Conservation (phyloP, 1,139 yeast genomes). For the Candida dubliniensis region DNA sequence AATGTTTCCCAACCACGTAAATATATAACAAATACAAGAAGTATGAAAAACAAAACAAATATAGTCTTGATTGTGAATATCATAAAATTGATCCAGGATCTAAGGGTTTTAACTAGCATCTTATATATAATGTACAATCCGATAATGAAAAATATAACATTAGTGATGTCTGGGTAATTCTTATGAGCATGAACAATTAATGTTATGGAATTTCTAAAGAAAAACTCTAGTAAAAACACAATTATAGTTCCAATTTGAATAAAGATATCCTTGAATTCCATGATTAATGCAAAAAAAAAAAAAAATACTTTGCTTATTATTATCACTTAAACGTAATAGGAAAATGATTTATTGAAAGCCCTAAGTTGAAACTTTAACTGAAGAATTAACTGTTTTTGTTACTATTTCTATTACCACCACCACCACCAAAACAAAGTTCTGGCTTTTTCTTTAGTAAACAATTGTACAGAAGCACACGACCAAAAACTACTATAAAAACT, state of each 20-base stretch:
- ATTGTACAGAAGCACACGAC: neutral
- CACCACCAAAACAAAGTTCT: too few relatives aligned
- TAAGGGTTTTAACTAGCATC: constrained; percentile 20
- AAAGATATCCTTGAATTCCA: constrained; percentile 15
- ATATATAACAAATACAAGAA: constrained; percentile 17
- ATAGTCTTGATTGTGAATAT: constrained; percentile 22
- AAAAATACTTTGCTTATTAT: too few relatives aligned
- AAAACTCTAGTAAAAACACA: constrained; percentile 17
- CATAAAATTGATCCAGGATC: constrained; percentile 29
- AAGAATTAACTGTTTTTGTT: neutral
- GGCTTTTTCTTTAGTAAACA: neutral
- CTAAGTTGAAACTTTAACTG: neutral
- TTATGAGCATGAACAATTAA: constrained; percentile 18
- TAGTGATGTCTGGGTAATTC: constrained; percentile 28
- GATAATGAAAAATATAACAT: constrained; percentile 19
- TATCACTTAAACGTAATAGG: too few relatives aligned
- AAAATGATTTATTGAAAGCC: too few relatives aligned
- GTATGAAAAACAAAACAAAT: constrained; percentile 12
- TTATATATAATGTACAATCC: constrained; percentile 25
- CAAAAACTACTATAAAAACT: constrained; percentile 1
- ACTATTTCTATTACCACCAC: too few relatives aligned
- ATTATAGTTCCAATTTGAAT: constrained; percentile 15
- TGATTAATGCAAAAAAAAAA: constrained; percentile 1
- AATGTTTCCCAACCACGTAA: constrained; percentile 21
- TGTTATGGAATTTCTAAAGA: constrained; percentile 17